Percentiles rank a stretch among this genome's conserved stretches.
Evolutionary conservation across 768 basidiomycete species (phyloP).

Genomic region (Rhizopogon sp.): DNA sequence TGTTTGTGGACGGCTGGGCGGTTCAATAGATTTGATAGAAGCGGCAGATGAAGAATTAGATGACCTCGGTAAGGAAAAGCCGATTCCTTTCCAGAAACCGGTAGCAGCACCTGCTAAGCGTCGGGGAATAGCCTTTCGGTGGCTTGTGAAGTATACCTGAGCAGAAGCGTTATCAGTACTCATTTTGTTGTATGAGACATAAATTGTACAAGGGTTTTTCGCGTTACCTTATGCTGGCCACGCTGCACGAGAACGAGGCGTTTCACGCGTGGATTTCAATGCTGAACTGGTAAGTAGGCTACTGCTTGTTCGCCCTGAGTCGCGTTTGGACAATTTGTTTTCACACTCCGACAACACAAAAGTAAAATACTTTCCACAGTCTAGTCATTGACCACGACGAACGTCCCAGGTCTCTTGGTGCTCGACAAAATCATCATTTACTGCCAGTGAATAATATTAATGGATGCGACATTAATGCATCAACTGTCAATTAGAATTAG

Average conservation of each 20-base stretch:
- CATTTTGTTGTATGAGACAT: background rate
- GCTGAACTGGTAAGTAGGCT: background rate
- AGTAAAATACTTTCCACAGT: background rate
- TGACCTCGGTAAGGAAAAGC: constrained; percentile 15
- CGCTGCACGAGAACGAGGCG: constrained; percentile 14
- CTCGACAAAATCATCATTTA: too few species aligned
- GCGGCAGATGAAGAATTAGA: constrained; percentile 6
- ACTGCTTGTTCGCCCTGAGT: background rate
- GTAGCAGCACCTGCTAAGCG: constrained; percentile 16
- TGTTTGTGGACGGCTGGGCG: constrained; percentile 5
- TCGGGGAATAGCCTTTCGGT: constrained; percentile 19
- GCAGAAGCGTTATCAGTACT: constrained; percentile 15
- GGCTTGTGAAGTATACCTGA: constrained; percentile 27
- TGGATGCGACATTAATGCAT: too few species aligned
- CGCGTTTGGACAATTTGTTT: background rate
- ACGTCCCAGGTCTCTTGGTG: too few species aligned
- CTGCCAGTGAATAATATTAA: too few species aligned
- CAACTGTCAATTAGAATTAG: too few species aligned
- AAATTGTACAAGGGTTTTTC: background rate
- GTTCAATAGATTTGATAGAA: constrained; percentile 1
- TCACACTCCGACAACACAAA: background rate
- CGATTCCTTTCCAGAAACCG: constrained; percentile 19
- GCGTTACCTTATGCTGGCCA: constrained; percentile 5
- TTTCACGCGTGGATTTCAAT: constrained; percentile 7
- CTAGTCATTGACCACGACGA: background rate